Evolutionary conservation across 1,284 basidiomycete genomes (phyloP), one percentile per base, ranked within the genome.

Genomic region (Puccinia brachypodii): DNA sequence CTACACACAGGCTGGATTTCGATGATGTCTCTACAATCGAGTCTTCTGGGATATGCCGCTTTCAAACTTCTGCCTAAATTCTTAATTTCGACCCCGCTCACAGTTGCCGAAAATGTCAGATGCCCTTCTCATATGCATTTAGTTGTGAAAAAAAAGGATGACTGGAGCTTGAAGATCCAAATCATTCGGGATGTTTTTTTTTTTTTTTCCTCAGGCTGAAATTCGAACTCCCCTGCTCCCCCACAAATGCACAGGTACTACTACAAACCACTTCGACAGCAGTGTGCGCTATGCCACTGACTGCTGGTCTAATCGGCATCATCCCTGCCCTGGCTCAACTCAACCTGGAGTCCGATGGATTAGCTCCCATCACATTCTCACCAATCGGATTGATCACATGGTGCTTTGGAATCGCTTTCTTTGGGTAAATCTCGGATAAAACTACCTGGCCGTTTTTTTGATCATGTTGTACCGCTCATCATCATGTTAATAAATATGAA

Each of bases 261-360:
- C 89, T 98, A 7, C 96, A 98, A 86, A 97, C 96, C 0, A 96
- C 94, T 0, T 95, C 96, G 0, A 95, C 96, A 1, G 95, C 96
- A 4, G 96, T 86, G 0, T 89, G 89, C 0, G 88, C 88, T 0
- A 94, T 97, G 92, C 95, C 95, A 14, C 89, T 98, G 28, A 94
- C 95, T 8, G 95, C 95, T 3, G 95, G 96, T 0, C 93, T 98
- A 84, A 95, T 98, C 13, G 96, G 96, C 25, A 96, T 98, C 83
- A 89, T 98, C 31, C 96, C 96, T 0, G 96, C 96, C 0, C 88
- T 98, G 9, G 91, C 91, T 22, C 88, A 96, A 83, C 89, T 98
- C 44, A 90, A 91, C 68, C 89, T 90, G 84, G 89, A 91, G 69
- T 88, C 90, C 83, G 96, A 98, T 84, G 94, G 94, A 3, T 89